These are phyloP conservation scores for Xylaria sp. DNA, from an alignment of 2,329 filamentous ascomycete species.

Conservation along the genomic window DNA sequence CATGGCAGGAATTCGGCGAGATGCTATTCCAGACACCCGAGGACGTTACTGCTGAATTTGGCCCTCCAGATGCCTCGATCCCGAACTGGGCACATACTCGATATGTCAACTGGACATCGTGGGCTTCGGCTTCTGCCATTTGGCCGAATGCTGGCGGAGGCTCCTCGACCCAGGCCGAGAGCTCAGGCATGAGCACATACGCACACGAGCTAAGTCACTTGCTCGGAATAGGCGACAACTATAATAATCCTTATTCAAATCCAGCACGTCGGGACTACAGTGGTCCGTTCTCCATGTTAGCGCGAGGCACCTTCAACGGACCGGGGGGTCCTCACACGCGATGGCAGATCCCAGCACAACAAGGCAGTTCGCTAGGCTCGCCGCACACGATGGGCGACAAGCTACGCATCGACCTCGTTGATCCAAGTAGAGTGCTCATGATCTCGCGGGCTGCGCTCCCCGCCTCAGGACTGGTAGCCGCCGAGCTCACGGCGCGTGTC, in stretches of 20 bases:
- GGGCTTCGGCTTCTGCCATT: constrained; percentile 60
- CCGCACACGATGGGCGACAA: constrained; percentile 65
- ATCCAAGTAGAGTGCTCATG: constrained; percentile 55
- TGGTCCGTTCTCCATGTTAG: constrained; percentile 64
- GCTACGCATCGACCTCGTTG: constrained; percentile 60
- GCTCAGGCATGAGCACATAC: constrained; percentile 63
- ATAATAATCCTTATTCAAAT: constrained; percentile 62
- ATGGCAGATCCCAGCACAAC: constrained; percentile 62
- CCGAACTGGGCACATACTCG: constrained; percentile 61
- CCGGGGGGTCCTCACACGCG: constrained; percentile 63
- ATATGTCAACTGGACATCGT: constrained; percentile 65
- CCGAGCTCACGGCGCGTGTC: constrained; percentile 59
- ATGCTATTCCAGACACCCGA: constrained; percentile 61
- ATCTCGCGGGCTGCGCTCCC: constrained; percentile 57
- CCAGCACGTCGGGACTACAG: constrained; percentile 60
- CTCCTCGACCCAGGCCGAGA: constrained; percentile 64
- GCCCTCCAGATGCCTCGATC: constrained; percentile 56
- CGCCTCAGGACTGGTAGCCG: constrained; percentile 56
- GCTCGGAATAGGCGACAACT: constrained; percentile 64
- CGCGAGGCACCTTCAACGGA: constrained; percentile 62
- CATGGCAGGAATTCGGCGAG: constrained; percentile 67
- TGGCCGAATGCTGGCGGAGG: constrained; percentile 65
- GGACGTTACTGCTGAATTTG: constrained; percentile 60
- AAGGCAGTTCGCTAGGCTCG: constrained; percentile 61
- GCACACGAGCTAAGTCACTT: constrained; percentile 64